phyloP scores from a whole-genome alignment of 768 basidiomycete genomes.

The Boletus subcaerulescens region DNA sequence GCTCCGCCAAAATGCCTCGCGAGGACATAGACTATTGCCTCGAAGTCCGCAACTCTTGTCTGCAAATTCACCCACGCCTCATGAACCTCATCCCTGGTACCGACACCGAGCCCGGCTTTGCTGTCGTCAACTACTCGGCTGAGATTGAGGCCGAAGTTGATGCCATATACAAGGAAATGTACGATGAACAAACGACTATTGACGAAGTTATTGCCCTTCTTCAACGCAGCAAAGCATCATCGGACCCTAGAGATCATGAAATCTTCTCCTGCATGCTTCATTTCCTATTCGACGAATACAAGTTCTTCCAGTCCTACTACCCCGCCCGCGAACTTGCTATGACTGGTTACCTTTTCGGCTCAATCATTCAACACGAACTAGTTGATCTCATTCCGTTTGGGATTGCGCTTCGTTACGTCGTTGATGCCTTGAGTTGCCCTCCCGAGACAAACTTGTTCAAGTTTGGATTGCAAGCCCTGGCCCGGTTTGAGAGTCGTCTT shows the following conservation, averaged over 20 bases:
- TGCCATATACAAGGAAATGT: conserved; percentile 96
- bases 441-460: conserved; percentile 92
- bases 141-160: conserved; percentile 95
- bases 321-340: conserved; percentile 91
- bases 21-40: conserved; percentile 83
- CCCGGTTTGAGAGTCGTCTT: conserved; percentile 82
- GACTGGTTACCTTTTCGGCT: conserved; percentile 95
- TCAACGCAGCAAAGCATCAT: conserved; percentile 79
- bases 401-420: conserved; percentile 94
- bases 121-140: conserved; percentile 80
- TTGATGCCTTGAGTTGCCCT: conserved; percentile 89
- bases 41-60: conserved; percentile 87
- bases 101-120: conserved; percentile 88
- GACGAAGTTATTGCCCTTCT: conserved; percentile 92
- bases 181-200: conserved; percentile 90
- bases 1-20: conserved; percentile 70
- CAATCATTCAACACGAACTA: conserved; percentile 89
- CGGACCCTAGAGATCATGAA: conserved; percentile 84
- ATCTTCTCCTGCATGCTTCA: conserved; percentile 99
- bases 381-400: conserved; percentile 93
- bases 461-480: conserved; percentile 90
- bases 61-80: conserved; percentile 93
- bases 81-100: conserved; percentile 88
- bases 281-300: conserved; percentile 99
- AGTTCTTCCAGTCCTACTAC: conserved; percentile 96